phyloP scores from a whole-genome alignment of 345 rosid species.

The Eutrema japonicum region DNA sequence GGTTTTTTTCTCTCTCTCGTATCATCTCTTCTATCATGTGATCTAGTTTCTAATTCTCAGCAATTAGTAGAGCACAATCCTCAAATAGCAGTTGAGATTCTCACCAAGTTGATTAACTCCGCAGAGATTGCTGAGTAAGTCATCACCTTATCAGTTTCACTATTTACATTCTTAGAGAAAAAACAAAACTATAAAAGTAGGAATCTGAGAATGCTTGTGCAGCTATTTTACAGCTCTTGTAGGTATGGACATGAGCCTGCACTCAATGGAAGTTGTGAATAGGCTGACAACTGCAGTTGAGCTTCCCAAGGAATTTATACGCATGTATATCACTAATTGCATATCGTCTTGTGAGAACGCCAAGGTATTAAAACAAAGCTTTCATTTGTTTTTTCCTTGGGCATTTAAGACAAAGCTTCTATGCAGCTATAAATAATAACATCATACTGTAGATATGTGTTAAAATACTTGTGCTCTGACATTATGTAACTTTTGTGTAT shows the following conservation, averaged over 20 bases:
- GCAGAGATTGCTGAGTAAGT: constrained; percentile 89
- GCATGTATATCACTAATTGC: constrained; percentile 93
- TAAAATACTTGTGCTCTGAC: background rate
- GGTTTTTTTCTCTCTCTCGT: constrained; percentile 2
- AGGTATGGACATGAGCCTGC: constrained; percentile 96
- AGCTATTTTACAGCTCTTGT: constrained; percentile 91
- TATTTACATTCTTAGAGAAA: background rate
- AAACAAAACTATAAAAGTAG: background rate
- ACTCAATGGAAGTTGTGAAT: constrained; percentile 99
- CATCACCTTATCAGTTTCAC: constrained; percentile 31
- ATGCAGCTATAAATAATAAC: constrained; percentile 1
- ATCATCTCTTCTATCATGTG: constrained; percentile 34
- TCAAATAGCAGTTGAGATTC: constrained; percentile 89
- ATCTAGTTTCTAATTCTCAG: constrained; percentile 51
- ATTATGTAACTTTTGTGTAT: background rate
- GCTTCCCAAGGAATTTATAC: constrained; percentile 89
- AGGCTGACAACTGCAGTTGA: constrained; percentile 93
- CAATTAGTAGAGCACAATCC: constrained; percentile 97
- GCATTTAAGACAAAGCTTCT: constrained; percentile 3
- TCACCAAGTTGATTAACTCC: constrained; percentile 83
- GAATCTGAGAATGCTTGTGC: constrained; percentile 45
- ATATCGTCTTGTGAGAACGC: constrained; percentile 91
- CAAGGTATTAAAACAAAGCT: constrained; percentile 58
- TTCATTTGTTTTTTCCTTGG: constrained; percentile 12
- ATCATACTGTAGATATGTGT: background rate